phyloP scores from a whole-genome alignment of 768 basidiomycete species.

The Tremella mesenterica region DNA sequence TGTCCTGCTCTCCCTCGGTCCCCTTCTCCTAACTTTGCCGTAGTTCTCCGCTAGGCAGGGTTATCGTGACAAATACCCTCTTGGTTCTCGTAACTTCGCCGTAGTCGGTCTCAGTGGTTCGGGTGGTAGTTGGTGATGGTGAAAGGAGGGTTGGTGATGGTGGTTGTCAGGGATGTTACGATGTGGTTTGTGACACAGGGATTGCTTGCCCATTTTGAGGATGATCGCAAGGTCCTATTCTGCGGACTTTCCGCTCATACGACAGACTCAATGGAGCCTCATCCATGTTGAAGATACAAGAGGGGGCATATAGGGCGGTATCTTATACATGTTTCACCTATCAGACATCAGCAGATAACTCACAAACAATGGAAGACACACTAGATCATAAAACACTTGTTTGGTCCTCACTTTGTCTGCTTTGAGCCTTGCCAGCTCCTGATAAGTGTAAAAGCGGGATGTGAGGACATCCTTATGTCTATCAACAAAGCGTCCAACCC shows the following conservation, averaged over 20 bases:
- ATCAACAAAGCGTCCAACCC: slow-evolving; percentile 3
- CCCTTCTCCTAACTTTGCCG: too few relatives aligned
- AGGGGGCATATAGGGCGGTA: background rate
- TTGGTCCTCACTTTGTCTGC: slow-evolving; percentile 5
- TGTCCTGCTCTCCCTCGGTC: too few relatives aligned
- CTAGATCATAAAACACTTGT: slow-evolving; percentile 4
- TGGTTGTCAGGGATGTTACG: too few relatives aligned
- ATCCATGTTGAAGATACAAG: slow-evolving; percentile 15
- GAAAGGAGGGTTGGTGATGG: too few relatives aligned
- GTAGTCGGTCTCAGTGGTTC: too few relatives aligned
- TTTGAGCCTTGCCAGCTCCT: slow-evolving; percentile 3
- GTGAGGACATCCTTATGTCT: slow-evolving; percentile 2
- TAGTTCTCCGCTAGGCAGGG: too few relatives aligned
- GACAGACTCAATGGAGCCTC: slow-evolving; percentile 9
- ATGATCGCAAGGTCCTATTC: slow-evolving; percentile 1
- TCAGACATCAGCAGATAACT: background rate
- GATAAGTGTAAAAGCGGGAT: background rate
- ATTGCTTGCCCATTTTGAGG: background rate
- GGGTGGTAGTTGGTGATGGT: too few relatives aligned
- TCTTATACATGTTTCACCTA: too few relatives aligned
- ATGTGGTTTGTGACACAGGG: too few relatives aligned
- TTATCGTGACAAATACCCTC: too few relatives aligned
- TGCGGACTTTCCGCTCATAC: background rate
- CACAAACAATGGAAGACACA: background rate
- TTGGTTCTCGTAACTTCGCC: too few relatives aligned